Percentiles rank a stretch among this genome's conserved stretches.
These are phyloP conservation scores for Corchorus olitorius DNA, from an alignment of 345 rosid genomes.

Conservation along the genomic window DNA sequence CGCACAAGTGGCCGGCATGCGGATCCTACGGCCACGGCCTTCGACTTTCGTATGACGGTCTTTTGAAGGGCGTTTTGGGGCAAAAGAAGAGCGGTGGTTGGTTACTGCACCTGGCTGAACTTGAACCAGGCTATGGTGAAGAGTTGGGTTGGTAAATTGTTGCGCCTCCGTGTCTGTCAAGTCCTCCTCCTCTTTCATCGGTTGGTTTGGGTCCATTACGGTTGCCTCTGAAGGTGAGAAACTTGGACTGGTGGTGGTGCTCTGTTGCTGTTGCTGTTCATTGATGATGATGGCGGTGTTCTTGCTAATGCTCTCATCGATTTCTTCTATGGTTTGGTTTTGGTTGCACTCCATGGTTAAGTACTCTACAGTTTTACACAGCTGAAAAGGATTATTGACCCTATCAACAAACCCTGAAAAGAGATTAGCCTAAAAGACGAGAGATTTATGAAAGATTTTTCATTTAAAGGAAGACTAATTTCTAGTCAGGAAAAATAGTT, in stretches of 20 bases:
- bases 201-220: conserved; percentile 35
- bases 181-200: conserved; percentile 41
- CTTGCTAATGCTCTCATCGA: conserved; percentile 32
- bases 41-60: conserved; percentile 92
- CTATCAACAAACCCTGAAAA: conserved; percentile 1
- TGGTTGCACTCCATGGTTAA: conserved; percentile 32
- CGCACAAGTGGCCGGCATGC: conserved; percentile 75
- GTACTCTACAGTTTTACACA: no score
- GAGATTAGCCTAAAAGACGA: background rate
- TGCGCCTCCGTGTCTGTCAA: conserved; percentile 30
- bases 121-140: conserved; percentile 18
- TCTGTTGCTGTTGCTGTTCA: background rate
- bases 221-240: conserved; percentile 31
- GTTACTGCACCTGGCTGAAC: conserved; percentile 15
- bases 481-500: background rate
- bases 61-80: conserved; percentile 44
- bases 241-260: conserved; percentile 23
- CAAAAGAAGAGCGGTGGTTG: conserved; percentile 26
- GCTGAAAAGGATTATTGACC: background rate
- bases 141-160: conserved; percentile 20
- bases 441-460: background rate
- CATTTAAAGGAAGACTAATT: background rate
- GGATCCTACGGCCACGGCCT: conserved; percentile 81
- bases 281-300: conserved; percentile 24
- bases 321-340: conserved; percentile 39